Evolutionary conservation across 2,329 filamentous ascomycete genomes (phyloP).

Genomic region (Mariannaea elegans): DNA sequence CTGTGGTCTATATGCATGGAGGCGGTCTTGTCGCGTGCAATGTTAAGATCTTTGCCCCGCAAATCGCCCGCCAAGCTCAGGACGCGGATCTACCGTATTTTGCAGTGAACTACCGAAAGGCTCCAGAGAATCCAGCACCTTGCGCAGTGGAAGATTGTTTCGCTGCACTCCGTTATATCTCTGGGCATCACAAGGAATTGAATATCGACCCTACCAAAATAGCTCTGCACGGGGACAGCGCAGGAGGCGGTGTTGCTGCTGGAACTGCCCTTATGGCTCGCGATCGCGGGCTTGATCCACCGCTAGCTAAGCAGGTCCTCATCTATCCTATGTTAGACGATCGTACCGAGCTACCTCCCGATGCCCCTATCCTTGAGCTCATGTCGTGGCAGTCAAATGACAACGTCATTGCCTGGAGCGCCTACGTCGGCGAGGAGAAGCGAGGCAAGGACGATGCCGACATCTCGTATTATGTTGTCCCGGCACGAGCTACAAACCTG

Average conservation of each 20-base stretch:
- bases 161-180: conserved; percentile 39
- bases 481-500: conserved; percentile 36
- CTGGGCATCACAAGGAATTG: conserved; percentile 29
- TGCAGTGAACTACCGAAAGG: conserved; percentile 52
- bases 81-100: conserved; percentile 46
- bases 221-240: conserved; percentile 34
- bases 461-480: conserved; percentile 31
- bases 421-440: conserved; percentile 13
- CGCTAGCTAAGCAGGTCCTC: conserved; percentile 44
- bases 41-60: conserved; percentile 35
- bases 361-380: conserved; percentile 8
- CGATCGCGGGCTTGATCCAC: conserved; percentile 37
- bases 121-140: conserved; percentile 52
- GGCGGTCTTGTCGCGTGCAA: conserved; percentile 50
- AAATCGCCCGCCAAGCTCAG: conserved; percentile 38
- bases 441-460: conserved; percentile 11
- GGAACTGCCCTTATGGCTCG: conserved; percentile 51
- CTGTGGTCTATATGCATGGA: conserved; percentile 50
- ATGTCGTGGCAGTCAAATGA: conserved; percentile 30
- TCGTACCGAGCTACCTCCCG: conserved; percentile 24
- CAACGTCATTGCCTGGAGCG: conserved; percentile 37
- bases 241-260: conserved; percentile 34
- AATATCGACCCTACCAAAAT: conserved; percentile 33
- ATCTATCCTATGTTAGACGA: conserved; percentile 48
- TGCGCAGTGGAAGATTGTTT: conserved; percentile 49